Percentiles rank a stretch among this genome's conserved stretches.
Conservation (phyloP, 352 stramenopile species). For the Phytopythium sindhum region DNA sequence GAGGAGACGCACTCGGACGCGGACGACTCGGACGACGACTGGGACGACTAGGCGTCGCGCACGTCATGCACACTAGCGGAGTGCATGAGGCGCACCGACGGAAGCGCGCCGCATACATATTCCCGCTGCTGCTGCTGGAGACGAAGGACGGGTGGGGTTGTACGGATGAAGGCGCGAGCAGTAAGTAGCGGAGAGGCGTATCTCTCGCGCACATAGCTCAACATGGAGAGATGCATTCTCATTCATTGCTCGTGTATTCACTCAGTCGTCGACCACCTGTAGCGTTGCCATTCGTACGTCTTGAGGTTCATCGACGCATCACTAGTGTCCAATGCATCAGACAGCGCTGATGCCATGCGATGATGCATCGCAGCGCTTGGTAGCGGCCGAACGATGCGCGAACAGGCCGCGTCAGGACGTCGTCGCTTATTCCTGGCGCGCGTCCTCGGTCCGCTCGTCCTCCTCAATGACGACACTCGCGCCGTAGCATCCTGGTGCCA, state of each 20-base stretch:
- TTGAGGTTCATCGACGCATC: too few relatives aligned
- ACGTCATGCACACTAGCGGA: neutral
- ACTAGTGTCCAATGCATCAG: too few relatives aligned
- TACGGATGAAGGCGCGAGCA: neutral
- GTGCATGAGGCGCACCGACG: neutral
- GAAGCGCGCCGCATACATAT: neutral
- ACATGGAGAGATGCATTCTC: too few relatives aligned
- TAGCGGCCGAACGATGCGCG: neutral
- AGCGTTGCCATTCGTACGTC: too few relatives aligned
- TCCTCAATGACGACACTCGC: constrained; percentile 17
- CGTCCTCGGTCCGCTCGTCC: constrained; percentile 6
- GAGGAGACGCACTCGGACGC: constrained; percentile 58
- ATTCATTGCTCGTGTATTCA: too few relatives aligned
- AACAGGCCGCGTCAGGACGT: neutral
- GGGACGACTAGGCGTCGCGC: constrained; percentile 37
- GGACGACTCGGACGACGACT: constrained; percentile 76
- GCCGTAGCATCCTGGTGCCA: constrained; percentile 16
- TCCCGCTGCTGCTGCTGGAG: neutral
- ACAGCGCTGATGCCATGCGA: too few relatives aligned
- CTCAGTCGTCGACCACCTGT: too few relatives aligned
- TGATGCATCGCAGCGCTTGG: too few relatives aligned
- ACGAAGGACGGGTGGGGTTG: neutral
- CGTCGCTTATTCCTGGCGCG: neutral
- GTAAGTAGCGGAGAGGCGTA: too few relatives aligned
- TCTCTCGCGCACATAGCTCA: too few relatives aligned